Evolutionary conservation across 495 filamentous ascomycete genomes (phyloP), one percentile per base, ranked within the genome.

Genomic region (Aspergillus homomorphus): DNA sequence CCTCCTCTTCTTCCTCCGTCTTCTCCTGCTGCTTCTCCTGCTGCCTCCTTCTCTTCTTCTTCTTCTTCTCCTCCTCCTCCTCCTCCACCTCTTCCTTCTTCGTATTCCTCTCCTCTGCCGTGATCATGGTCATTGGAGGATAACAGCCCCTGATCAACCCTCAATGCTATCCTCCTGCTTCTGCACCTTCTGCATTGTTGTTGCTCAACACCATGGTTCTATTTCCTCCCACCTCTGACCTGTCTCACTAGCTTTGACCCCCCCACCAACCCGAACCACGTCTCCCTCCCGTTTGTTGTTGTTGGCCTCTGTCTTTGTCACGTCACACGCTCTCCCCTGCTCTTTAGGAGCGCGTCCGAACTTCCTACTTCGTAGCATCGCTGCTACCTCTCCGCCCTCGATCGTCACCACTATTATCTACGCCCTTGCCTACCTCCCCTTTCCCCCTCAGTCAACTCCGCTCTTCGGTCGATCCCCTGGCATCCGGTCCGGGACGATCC

Each of bases 261-360:
- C 22, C 45, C 48, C 48, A 5, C 33, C 2, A 38, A 38, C 33
- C 26, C 33, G 23, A 51, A 51, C 51, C 52, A 55, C 58, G 49
- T 42, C 19, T 54, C 38, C 20, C 24, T 41, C 24, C 24, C 26
- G 26, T 46, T 30, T 18, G 33, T 12, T 38, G 51, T 33, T 49
- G 26, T 44, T 55, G 54, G 55, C 20, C 43, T 63, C 53, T 63
- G 61, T 63, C 59, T 63, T 59, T 59, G 59, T 63, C 61, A 59
- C 61, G 61, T 63, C 57, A 63, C 61, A 41, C 51, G 42, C 20
- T 45, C 61, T 22, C 59, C 41, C 24, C 58, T 24, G n/a, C 46
- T 9, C 46, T 22, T 26, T 12, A 21, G 38, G 49, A 50, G 33
- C 52, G 58, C 58, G 58, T 60, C 43, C 22, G 12, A 33, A 45